Evolutionary conservation across 352 stramenopile genomes (phyloP).

Genomic region (Pythium phragmitis): DNA sequence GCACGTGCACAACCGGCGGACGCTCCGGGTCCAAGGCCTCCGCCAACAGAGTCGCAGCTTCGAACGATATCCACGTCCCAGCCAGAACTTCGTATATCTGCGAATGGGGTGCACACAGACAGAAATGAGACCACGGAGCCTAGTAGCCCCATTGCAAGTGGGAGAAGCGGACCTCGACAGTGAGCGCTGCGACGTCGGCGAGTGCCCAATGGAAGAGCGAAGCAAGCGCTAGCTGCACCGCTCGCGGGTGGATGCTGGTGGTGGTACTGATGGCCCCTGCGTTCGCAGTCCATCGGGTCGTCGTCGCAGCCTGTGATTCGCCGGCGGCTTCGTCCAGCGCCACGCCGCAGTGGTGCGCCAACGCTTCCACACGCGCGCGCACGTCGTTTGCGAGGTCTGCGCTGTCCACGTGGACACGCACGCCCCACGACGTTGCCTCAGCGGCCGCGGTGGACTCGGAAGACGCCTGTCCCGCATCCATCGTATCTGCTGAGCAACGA

Average conservation of each 20-base stretch:
- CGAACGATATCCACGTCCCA: constrained; percentile 19
- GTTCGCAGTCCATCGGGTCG: constrained; percentile 9
- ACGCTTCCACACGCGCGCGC: constrained; percentile 7
- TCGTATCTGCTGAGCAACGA: constrained; percentile 1
- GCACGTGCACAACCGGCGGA: not conserved
- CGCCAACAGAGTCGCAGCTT: constrained; percentile 9
- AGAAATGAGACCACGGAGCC: not conserved
- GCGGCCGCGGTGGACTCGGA: not conserved
- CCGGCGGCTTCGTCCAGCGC: not conserved
- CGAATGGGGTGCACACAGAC: not conserved
- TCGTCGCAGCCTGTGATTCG: not conserved
- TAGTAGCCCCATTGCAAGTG: not conserved
- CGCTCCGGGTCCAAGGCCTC: not conserved
- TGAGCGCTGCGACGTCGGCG: constrained; percentile 11
- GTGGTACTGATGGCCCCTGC: constrained; percentile 1
- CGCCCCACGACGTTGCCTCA: not conserved
- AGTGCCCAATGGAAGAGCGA: constrained; percentile 22
- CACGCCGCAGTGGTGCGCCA: constrained; percentile 6
- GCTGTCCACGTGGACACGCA: constrained; percentile 22
- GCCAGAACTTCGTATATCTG: constrained; percentile 17
- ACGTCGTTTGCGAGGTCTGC: constrained; percentile 3
- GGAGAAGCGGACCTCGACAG: constrained; percentile 18
- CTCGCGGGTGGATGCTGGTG: constrained; percentile 6
- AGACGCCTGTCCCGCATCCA: constrained; percentile 6
- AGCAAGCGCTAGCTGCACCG: constrained; percentile 21